Percentiles rank a stretch among this genome's conserved stretches.
These are phyloP conservation scores for Magnolia officinalis DNA, from an alignment of 164 flowering plant genomes.

Conservation along the genomic window DNA sequence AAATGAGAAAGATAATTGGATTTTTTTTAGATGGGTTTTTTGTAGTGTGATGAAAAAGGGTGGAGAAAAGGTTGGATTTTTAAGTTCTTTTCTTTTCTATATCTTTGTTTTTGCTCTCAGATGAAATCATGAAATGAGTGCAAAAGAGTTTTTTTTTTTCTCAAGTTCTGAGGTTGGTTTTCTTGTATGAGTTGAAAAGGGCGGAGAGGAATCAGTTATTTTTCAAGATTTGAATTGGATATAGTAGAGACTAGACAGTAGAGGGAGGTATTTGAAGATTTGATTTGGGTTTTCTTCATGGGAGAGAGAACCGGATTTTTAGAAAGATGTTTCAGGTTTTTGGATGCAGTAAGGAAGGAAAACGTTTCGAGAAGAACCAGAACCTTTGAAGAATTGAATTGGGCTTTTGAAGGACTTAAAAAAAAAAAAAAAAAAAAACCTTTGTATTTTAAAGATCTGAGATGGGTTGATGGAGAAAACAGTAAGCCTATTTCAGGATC, in stretches of 20 bases:
- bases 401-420: not conserved
- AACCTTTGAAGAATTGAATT: no score
- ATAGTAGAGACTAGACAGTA: not conserved
- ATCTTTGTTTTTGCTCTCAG: not conserved
- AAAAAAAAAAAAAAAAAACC: not conserved
- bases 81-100: not conserved
- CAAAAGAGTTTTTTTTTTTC: no score
- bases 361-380: no score
- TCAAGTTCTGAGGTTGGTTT: no score
- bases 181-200: no score
- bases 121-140: no score
- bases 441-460: not conserved
- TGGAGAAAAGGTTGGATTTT: not conserved
- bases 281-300: not conserved
- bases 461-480: not conserved
- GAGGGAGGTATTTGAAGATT: not conserved
- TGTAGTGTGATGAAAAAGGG: not conserved
- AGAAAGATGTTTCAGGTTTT: no score
- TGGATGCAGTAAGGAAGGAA: no score
- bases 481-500: not conserved
- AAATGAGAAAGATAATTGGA: not conserved
- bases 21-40: not conserved
- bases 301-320: not conserved
- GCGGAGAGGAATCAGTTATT: no score
- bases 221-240: not conserved